Evolutionary conservation across 805 yeast genomes (phyloP), one percentile per base, ranked within the genome.

Genomic region (Saccharomycopsis microspora): DNA sequence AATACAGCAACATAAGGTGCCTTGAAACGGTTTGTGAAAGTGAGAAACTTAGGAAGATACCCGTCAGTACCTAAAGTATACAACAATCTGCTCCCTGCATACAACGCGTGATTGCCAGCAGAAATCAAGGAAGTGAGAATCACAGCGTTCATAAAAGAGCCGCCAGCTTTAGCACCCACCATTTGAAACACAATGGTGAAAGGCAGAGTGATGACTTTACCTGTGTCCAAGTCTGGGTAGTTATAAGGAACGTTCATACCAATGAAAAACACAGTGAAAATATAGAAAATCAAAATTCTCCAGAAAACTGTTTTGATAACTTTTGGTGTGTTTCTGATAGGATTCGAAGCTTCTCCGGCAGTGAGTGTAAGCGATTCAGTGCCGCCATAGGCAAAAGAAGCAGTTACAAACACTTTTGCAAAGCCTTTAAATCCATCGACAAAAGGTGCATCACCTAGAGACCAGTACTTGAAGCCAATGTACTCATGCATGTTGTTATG

Each of bases 181-280:
- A 71, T 62, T 71, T 75, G 56, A 65, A 61, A 66, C 68, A 70
- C 67, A 51, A 71, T 63, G 44, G 71, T 67, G 53, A 71, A 64
- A 32, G 74, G 74, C 31, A 71, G 65, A 32, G 78, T 76, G 38
- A 52, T 56, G 52, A 56, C 57, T 28, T 64, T 62, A 53, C 41
- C 59, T 31, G 55, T 56, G 41, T 54, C 55, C 32, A 59, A 67
- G 61, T 67, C 66, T 42, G 75, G 74, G 60, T 78, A 80, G 56
- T 75, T 67, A 56, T 66, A 78, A 39, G 84, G 82, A 41, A 79
- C 74, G 55, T 75, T 68, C 61, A 78, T 64, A 42, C 82, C 81
- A 58, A 78, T 69, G 64, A 78, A 77, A 56, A 78, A 71, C 55
- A 76, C 66, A 19, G 78, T 70, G 43, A 69, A 57, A 45, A 78